These are phyloP conservation scores for Huntiella omanensis DNA, from an alignment of 2,329 filamentous ascomycete species.

Conservation along the genomic window DNA sequence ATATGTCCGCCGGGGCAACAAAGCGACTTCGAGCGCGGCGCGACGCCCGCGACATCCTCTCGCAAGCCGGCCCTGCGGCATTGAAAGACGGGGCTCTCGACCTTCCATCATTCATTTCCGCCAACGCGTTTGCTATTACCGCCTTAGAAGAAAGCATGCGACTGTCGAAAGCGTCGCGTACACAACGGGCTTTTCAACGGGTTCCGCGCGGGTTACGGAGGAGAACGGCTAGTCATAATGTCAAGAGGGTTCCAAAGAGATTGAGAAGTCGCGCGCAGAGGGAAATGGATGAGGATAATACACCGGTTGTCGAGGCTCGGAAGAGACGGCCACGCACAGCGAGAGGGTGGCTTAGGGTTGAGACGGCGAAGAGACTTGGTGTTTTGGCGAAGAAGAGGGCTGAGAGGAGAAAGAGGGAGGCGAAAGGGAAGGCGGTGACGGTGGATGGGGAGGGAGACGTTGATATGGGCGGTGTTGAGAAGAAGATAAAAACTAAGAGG, in stretches of 20 bases:
- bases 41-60: constrained; percentile 30
- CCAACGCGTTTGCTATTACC: constrained; percentile 76
- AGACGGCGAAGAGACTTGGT: constrained; percentile 55
- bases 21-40: constrained; percentile 28
- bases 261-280: constrained; percentile 47
- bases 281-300: constrained; percentile 81
- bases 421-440: constrained; percentile 18
- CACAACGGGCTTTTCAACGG: constrained; percentile 70
- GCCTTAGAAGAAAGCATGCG: constrained; percentile 69
- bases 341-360: constrained; percentile 45
- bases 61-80: constrained; percentile 30
- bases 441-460: constrained; percentile 10
- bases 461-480: background rate
- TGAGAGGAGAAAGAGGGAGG: constrained; percentile 20
- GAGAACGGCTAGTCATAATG: constrained; percentile 87
- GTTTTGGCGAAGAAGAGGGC: constrained; percentile 39
- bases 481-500: constrained; percentile 15
- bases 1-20: constrained; percentile 4
- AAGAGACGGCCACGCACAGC: constrained; percentile 41
- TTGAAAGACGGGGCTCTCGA: constrained; percentile 62
- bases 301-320: constrained; percentile 52
- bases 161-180: constrained; percentile 42
- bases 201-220: constrained; percentile 71
- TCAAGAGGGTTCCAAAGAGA: constrained; percentile 67
- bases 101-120: constrained; percentile 63